Conservation (phyloP, 345 rosid species). For the Excoecaria agallocha region DNA sequence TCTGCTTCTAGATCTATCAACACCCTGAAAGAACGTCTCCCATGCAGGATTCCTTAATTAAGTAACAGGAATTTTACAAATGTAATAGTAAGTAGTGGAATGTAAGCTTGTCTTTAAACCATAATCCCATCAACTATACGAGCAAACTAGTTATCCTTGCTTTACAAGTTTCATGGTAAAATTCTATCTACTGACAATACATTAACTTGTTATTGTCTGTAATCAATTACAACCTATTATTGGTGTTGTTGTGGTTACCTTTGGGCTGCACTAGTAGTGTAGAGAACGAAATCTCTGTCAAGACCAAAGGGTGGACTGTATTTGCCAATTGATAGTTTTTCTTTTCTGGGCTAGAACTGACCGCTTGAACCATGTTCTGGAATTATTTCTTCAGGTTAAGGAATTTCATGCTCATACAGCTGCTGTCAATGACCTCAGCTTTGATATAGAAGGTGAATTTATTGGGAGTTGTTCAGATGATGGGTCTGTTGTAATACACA, state of each 20-base stretch:
- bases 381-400: slow-evolving; percentile 56
- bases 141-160: neutral
- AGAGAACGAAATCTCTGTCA: neutral
- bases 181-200: neutral
- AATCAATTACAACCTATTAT: neutral
- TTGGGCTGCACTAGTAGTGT: neutral
- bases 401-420: slow-evolving; percentile 76
- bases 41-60: neutral
- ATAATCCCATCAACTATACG: neutral
- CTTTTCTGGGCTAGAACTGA: neutral
- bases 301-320: neutral
- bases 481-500: slow-evolving; percentile 83
- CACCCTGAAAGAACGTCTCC: neutral
- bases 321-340: neutral
- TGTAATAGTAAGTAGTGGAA: neutral
- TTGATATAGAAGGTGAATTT: slow-evolving; percentile 88
- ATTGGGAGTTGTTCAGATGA: slow-evolving; percentile 98
- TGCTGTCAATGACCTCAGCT: slow-evolving; percentile 89
- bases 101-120: neutral
- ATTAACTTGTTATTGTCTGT: neutral
- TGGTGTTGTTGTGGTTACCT: too few species aligned
- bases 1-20: neutral
- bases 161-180: slow-evolving; percentile 1
- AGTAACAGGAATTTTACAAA: neutral
- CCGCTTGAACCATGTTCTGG: slow-evolving; percentile 9